Evolutionary conservation across 306 rosid species (phyloP).

Genomic region (Lathyrus aphaca): DNA sequence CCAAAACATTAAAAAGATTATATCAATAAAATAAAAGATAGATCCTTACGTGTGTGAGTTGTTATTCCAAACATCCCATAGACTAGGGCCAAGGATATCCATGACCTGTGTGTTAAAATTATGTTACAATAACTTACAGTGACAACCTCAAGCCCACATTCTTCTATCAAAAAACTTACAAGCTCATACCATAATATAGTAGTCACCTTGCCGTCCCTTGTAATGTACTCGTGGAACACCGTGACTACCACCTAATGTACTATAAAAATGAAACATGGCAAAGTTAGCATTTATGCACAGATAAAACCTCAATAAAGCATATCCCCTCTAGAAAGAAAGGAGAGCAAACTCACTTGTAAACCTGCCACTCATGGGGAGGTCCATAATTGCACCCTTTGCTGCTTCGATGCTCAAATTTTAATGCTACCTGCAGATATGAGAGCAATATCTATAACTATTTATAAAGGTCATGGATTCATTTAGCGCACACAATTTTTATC

Average conservation of each 20-base stretch:
- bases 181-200: constrained; percentile 81
- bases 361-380: constrained; percentile 97
- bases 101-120: constrained; percentile 61
- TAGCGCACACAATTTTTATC: neutral
- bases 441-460: neutral
- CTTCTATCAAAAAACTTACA: constrained; percentile 12
- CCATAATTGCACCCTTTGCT: constrained; percentile 95
- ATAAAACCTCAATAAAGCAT: constrained; percentile 8
- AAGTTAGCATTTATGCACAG: constrained; percentile 17
- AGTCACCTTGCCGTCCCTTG: constrained; percentile 94
- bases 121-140: constrained; percentile 22
- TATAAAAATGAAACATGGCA: constrained; percentile 32
- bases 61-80: constrained; percentile 94
- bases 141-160: constrained; percentile 25
- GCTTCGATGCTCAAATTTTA: constrained; percentile 90
- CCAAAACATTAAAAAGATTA: neutral
- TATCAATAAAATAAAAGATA: constrained; percentile 28
- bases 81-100: constrained; percentile 95
- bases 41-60: constrained; percentile 71
- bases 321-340: neutral
- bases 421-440: constrained; percentile 69
- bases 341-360: constrained; percentile 73
- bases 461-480: neutral
- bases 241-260: constrained; percentile 92
- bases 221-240: constrained; percentile 91